Evolutionary conservation across 2,329 filamentous ascomycete genomes (phyloP), one percentile per base, ranked within the genome.

Genomic region (Phyllosticta paracitricarpa): DNA sequence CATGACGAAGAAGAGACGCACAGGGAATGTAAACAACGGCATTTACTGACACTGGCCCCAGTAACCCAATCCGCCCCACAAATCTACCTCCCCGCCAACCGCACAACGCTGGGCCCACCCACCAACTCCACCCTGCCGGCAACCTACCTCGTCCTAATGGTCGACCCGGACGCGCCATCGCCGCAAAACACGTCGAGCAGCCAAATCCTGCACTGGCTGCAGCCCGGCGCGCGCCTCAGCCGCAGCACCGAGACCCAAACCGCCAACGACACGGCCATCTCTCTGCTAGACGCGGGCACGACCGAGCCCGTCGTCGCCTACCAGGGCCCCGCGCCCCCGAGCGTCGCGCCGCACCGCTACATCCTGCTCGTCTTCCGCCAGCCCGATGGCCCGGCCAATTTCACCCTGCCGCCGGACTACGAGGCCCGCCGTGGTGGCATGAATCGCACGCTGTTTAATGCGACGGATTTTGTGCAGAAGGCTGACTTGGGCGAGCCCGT

Each of bases 161-260:
- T 62, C 14, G 62, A 63, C 60, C 62, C 62, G 22, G 62, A 63
- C 52, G 62, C 62, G 33, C 60, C 62, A 22, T 54, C 59, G 2
- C 62, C 62, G 22, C 55, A 59, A 28, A 56, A 63, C 54, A 26
- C 51, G 1, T 58, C 62, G 8, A 12, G 2, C 22, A 12, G 40
- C 33, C 17, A 59, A 12, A 59, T 63, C 56, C 62, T 63, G 30
- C 62, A 63, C 59, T 63, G 62, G 62, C 30, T 63, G 24, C 59
- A 62, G 28, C 53, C 60, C 0, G 54, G 57, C 48, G 51, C 57
- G 4, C 48, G 55, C 9, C 57, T 62, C 24, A 56, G 53, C 5
- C 59, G 59, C 52, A 35, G 17, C 28, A 30, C 33, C 56, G 60
- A 56, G 51, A 22, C 53, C 9, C 14, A 25, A 2, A 14, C 59